Evolutionary conservation across 345 rosid genomes (phyloP).

Genomic region (Gossypium rotundifolium): DNA sequence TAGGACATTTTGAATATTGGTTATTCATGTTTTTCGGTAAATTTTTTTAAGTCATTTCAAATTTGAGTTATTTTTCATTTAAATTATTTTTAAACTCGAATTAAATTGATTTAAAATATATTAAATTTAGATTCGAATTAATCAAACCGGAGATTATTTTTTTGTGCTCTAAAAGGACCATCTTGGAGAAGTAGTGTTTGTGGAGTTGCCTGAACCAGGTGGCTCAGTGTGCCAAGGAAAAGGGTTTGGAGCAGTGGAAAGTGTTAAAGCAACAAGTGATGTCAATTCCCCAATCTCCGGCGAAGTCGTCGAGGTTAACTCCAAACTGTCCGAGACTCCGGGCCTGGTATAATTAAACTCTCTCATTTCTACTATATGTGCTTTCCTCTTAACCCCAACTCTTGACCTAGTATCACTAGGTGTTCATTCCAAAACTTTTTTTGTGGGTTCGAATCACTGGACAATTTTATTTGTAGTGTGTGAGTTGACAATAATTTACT

Average conservation of each 20-base stretch:
- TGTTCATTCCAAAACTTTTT: no score
- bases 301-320: slow-evolving; percentile 71
- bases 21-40: no score
- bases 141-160: neutral
- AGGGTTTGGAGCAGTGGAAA: slow-evolving; percentile 87
- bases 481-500: neutral
- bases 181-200: slow-evolving; percentile 93
- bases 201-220: slow-evolving; percentile 71
- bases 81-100: fast-evolving
- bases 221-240: slow-evolving; percentile 44
- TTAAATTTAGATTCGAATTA: no score
- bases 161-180: slow-evolving; percentile 45
- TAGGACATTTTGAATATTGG: no score
- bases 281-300: slow-evolving; percentile 84
- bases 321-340: slow-evolving; percentile 61
- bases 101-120: no score
- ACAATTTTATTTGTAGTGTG: no score
- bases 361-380: neutral
- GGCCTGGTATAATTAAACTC: slow-evolving; percentile 48
- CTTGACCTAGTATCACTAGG: no score
- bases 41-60: no score
- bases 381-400: neutral
- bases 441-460: no score
- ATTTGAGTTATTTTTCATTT: no score
- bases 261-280: slow-evolving; percentile 97